These are phyloP conservation scores for Triangularia verruculosa DNA, from an alignment of 2,329 filamentous ascomycete species.

Conservation along the genomic window DNA sequence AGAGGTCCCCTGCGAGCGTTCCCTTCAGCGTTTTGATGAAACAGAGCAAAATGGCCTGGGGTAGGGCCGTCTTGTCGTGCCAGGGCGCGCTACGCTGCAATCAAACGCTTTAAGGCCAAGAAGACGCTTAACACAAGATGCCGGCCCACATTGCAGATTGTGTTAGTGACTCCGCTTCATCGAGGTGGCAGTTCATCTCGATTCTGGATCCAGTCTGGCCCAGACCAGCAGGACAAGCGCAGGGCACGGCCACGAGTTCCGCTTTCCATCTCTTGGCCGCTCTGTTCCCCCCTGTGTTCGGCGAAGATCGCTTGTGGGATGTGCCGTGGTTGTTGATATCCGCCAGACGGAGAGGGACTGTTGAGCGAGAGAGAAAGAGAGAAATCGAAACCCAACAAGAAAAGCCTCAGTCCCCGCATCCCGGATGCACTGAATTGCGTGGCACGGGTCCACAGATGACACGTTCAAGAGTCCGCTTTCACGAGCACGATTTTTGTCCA, in stretches of 20 bases:
- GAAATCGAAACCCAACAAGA: slow-evolving; percentile 3
- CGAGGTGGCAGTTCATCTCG: slow-evolving; percentile 9
- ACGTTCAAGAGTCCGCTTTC: slow-evolving; percentile 1
- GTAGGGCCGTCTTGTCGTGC: slow-evolving; percentile 2
- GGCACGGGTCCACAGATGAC: slow-evolving; percentile 5
- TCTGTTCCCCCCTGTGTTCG: not conserved
- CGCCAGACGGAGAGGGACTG: not conserved
- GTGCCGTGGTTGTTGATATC: not conserved
- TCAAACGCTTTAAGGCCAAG: slow-evolving; percentile 11
- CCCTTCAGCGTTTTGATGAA: slow-evolving; percentile 20
- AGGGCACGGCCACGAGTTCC: not conserved
- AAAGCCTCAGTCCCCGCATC: not conserved
- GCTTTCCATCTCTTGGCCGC: slow-evolving; percentile 1
- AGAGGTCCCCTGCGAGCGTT: not conserved
- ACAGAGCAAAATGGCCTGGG: slow-evolving; percentile 5
- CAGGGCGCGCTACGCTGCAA: slow-evolving; percentile 13
- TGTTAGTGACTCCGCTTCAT: slow-evolving; percentile 3
- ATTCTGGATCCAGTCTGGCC: not conserved
- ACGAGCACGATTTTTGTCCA: not conserved
- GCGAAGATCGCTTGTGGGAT: not conserved
- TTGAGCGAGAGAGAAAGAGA: not conserved
- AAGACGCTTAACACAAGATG: slow-evolving; percentile 3
- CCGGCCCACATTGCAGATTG: not conserved
- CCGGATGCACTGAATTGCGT: slow-evolving; percentile 1
- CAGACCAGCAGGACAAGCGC: not conserved